Conservation (phyloP, 768 basidiomycete species). For the Paxillus ammoniavirescens region DNA sequence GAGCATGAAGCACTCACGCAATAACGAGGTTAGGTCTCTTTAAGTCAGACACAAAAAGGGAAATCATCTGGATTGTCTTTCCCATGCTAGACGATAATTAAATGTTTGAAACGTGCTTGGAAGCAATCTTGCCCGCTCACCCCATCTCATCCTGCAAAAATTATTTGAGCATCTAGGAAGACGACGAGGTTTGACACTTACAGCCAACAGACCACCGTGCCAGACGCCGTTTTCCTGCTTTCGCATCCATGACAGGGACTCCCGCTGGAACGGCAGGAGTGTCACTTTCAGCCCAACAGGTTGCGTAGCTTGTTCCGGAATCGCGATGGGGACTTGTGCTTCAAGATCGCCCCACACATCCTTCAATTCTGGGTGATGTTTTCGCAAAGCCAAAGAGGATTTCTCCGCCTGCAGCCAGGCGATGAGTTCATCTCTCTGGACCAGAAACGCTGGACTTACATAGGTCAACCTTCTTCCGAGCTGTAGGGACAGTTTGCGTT, state of each 20-base stretch:
- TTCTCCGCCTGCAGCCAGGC: constrained; percentile 62
- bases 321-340: constrained; percentile 53
- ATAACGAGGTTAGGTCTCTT: constrained; percentile 87
- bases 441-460: constrained; percentile 38
- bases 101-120: constrained; percentile 5
- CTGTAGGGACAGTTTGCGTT: constrained; percentile 47
- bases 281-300: constrained; percentile 81
- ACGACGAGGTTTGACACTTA: constrained; percentile 35
- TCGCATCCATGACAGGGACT: constrained; percentile 95
- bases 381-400: constrained; percentile 56
- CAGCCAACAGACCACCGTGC: constrained; percentile 91
- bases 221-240: constrained; percentile 87
- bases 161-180: constrained; percentile 6
- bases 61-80: constrained; percentile 96
- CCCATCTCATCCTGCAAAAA: constrained; percentile 81
- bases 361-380: constrained; percentile 75
- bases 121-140: constrained; percentile 38
- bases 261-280: constrained; percentile 92
- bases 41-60: constrained; percentile 77
- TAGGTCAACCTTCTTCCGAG: constrained; percentile 75
- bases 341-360: constrained; percentile 89
- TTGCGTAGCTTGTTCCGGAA: constrained; percentile 72
- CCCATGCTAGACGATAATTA: constrained; percentile 62
- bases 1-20: constrained; percentile 55
- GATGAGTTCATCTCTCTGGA: constrained; percentile 8